A percentile compares a stretch with the other conserved stretches of the same genome.
Conservation (phyloP, 495 filamentous ascomycete genomes). For the Melanomma pulvis-pyrius region DNA sequence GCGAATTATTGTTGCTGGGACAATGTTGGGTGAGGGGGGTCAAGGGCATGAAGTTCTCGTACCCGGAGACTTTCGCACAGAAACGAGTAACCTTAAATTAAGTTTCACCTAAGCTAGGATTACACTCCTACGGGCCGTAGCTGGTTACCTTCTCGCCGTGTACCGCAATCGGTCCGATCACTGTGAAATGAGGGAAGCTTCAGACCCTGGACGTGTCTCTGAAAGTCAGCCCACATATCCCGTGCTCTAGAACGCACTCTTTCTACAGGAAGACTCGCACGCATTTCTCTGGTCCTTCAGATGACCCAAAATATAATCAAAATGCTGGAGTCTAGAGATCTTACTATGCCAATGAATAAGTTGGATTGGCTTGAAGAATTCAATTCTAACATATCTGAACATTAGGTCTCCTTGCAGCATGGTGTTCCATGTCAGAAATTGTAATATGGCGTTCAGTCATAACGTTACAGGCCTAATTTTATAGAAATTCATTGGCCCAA, state of each 20-base stretch:
- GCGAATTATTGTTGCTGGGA: too few relatives aligned
- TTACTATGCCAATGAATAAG: too few relatives aligned
- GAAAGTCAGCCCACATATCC: neutral
- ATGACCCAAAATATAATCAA: too few relatives aligned
- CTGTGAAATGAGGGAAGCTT: neutral
- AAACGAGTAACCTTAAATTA: neutral
- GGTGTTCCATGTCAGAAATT: neutral
- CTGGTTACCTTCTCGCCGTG: neutral
- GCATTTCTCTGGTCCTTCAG: too few relatives aligned
- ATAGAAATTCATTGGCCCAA: neutral
- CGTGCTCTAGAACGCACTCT: neutral
- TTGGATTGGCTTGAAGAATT: too few relatives aligned
- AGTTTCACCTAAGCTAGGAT: neutral
- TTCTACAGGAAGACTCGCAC: too few relatives aligned
- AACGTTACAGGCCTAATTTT: neutral
- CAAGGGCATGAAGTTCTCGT: neutral
- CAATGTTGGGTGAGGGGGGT: too few relatives aligned
- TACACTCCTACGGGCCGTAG: neutral
- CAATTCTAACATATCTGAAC: too few relatives aligned
- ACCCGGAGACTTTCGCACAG: neutral
- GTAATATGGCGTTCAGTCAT: neutral
- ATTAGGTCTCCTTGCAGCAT: neutral
- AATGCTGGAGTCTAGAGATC: too few relatives aligned
- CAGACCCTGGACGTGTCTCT: neutral
- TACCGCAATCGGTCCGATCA: neutral